Conservation (phyloP, 495 filamentous ascomycete genomes). For the Pseudevernia furfuracea region DNA sequence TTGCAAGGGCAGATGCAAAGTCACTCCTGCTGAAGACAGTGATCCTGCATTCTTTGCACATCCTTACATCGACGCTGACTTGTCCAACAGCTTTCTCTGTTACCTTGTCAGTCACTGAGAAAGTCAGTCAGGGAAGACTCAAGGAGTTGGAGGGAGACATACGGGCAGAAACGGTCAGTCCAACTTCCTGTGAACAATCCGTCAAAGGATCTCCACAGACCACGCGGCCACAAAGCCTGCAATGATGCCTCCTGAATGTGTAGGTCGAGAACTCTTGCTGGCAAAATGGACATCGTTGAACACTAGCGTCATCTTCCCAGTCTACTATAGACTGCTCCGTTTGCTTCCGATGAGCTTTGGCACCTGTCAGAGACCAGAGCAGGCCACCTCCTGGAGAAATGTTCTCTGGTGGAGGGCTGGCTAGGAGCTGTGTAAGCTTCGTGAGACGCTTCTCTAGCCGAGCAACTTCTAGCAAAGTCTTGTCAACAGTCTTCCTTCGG, state of each 20-base stretch:
- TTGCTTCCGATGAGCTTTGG: conserved; percentile 61
- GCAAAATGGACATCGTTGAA: conserved; percentile 81
- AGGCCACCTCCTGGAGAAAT: conserved; percentile 40
- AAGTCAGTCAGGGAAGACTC: conserved; percentile 12
- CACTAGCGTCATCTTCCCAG: conserved; percentile 87
- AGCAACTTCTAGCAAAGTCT: conserved; percentile 75
- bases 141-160: conserved; percentile 31
- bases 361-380: conserved; percentile 49
- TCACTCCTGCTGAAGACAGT: conserved; percentile 81
- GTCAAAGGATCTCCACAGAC: conserved; percentile 84
- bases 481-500: conserved; percentile 71
- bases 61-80: conserved; percentile 70
- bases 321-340: conserved; percentile 87
- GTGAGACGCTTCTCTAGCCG: conserved; percentile 86
- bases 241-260: conserved; percentile 87
- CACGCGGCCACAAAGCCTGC: conserved; percentile 83
- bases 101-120: conserved; percentile 19
- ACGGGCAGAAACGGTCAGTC: conserved; percentile 67
- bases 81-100: conserved; percentile 33
- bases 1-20: conserved; percentile 60
- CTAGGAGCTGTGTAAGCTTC: conserved; percentile 77
- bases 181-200: conserved; percentile 76
- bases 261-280: conserved; percentile 89
- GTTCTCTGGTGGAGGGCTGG: conserved; percentile 58
- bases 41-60: conserved; percentile 82